Percentiles rank a stretch among this genome's conserved stretches.
These are phyloP conservation scores for Botryosphaeria dothidea DNA, from an alignment of 2,329 filamentous ascomycete species.

Conservation along the genomic window DNA sequence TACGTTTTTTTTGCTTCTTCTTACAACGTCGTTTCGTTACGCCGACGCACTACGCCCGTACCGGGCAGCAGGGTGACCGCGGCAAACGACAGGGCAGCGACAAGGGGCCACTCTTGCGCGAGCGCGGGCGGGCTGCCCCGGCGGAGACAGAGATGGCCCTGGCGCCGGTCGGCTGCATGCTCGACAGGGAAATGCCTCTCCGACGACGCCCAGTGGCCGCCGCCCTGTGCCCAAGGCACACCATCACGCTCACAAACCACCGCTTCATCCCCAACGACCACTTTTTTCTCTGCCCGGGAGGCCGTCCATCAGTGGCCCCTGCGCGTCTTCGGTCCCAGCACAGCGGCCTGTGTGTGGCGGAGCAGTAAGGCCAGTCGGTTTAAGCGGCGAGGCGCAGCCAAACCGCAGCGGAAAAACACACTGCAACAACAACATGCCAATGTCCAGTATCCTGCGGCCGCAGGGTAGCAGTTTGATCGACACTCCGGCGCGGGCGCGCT, in stretches of 20 bases:
- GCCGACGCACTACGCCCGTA: constrained; percentile 2
- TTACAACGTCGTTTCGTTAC: constrained; percentile 4
- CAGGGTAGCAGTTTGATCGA: not conserved
- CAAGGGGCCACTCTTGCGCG: not conserved
- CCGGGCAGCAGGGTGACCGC: not conserved
- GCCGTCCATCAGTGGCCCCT: constrained; percentile 7
- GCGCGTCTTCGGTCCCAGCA: constrained; percentile 6
- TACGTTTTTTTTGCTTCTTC: constrained; percentile 3
- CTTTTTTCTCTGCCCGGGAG: not conserved
- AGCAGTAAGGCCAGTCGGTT: constrained; percentile 13
- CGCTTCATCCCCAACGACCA: not conserved
- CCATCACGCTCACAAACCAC: not conserved
- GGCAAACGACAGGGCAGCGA: not conserved
- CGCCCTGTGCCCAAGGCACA: not conserved
- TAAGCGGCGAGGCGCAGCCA: constrained; percentile 3
- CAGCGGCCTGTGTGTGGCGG: constrained; percentile 8
- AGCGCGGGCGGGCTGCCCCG: not conserved
- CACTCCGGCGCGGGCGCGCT: not conserved
- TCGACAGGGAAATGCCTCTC: not conserved
- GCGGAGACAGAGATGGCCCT: constrained; percentile 3
- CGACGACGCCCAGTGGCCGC: constrained; percentile 9
- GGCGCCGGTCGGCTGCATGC: constrained; percentile 1
- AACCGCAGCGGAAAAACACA: not conserved
- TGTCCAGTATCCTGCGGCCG: not conserved
- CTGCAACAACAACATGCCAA: constrained; percentile 4